Base-by-base conservation (phyloP, 177 flowering plant genomes). In the Vitis hybrid region DNA sequence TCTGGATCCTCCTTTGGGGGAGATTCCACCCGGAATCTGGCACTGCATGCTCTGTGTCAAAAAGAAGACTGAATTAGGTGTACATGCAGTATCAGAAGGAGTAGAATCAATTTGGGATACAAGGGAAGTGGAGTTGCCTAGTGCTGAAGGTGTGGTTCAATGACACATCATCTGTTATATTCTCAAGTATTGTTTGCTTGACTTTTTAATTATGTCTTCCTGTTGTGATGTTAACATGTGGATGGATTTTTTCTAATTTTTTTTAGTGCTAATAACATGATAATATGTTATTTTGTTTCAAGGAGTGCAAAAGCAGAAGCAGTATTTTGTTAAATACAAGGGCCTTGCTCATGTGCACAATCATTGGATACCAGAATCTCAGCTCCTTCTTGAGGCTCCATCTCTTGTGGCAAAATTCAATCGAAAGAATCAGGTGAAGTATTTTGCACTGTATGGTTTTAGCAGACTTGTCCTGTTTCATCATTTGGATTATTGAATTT, bases 261-360 rank as follows among this genome's bases (percentile, higher is more conserved):
- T 4, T 17, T 14, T 24, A 9, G 24, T n/a, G 35, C 2, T 35
- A 10, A 32, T 7, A n/a, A 20, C 46, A 15, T 67, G 49, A 64
- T 58, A 15, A 61, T 51, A 56, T 17, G 35, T 24, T 64, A 54
- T 46, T 77, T 65, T 76, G 76, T 51, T 69, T 51, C 14, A 61
- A 88, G 93, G 87, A 53, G 46, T 56, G 70, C 77, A 63, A 67
- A 76, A 21, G 71, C 77, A 83, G 82, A 88, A 75, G 77, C 82
- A 92, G 48, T 92, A 75, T 79, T 77, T 90, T 59, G 93, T 92
- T 7, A 90, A 90, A 69, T 90, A 85, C 78, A 83, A 78, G 70
- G 89, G 88, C 70, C 90, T 89, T 73, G 88, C 97, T 67, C 95
- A 92, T 80, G 80, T 86, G 73, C 92, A 92, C 75, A 92, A 89